phyloP scores from a whole-genome alignment of 1,139 yeast species.

The Williopsis jadinii region DNA sequence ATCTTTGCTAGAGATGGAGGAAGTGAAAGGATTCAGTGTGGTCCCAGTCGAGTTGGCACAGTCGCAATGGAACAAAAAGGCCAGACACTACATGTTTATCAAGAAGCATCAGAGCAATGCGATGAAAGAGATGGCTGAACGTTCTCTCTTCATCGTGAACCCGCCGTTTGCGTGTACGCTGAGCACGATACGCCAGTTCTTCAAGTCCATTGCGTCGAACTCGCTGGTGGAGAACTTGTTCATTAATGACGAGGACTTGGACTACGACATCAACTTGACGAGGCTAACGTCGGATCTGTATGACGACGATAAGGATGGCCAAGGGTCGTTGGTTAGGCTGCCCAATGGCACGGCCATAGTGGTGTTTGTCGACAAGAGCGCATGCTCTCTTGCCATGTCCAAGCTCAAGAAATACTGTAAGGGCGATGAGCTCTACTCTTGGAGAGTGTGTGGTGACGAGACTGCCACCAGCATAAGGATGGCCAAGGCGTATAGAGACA shows the following conservation, averaged over 20 bases:
- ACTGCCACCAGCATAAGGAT: conserved; percentile 25
- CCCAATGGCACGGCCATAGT: conserved; percentile 73
- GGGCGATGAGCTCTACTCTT: conserved; percentile 20
- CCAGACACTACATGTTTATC: conserved; percentile 45
- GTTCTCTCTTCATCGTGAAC: conserved; percentile 68
- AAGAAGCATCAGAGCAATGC: conserved; percentile 49
- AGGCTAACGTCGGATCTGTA: conserved; percentile 55
- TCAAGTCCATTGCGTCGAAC: conserved; percentile 53
- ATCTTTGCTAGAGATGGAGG: conserved; percentile 7
- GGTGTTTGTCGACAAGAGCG: conserved; percentile 68
- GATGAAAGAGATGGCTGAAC: conserved; percentile 33
- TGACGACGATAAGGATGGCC: conserved; percentile 26
- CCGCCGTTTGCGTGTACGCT: conserved; percentile 59
- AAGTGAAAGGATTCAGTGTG: conserved; percentile 31
- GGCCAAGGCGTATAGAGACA: conserved; percentile 22
- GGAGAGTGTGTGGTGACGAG: conserved; percentile 21
- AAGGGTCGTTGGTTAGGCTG: conserved; percentile 35
- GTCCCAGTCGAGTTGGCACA: conserved; percentile 28
- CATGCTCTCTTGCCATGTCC: conserved; percentile 58
- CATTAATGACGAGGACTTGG: conserved; percentile 32
- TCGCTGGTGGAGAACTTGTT: conserved; percentile 49
- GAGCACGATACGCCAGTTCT: conserved; percentile 46
- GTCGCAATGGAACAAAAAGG: conserved; percentile 19
- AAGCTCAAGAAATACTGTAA: conserved; percentile 48
- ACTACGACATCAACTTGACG: conserved; percentile 53